Percentiles rank a stretch among this genome's conserved stretches.
These are phyloP conservation scores for Marasmius oreades DNA, from an alignment of 1,284 basidiomycete genomes.

Conservation along the genomic window DNA sequence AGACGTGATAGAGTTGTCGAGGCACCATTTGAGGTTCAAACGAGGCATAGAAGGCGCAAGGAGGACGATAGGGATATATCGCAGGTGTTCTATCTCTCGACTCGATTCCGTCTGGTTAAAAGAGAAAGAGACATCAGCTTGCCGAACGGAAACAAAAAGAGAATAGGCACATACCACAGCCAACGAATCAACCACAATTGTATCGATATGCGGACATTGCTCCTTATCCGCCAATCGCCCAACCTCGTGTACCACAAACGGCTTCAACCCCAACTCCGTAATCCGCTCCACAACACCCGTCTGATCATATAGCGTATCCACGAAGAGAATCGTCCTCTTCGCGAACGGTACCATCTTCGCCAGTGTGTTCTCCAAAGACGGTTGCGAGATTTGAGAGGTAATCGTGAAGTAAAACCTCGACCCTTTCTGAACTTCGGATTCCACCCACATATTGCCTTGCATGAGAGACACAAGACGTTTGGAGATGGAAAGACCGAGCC, in stretches of 20 bases:
- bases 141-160: slow-evolving; percentile 2
- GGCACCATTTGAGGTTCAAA: slow-evolving; percentile 83
- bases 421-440: slow-evolving; percentile 88
- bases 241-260: slow-evolving; percentile 77
- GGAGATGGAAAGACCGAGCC: slow-evolving; percentile 93
- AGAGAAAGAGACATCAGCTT: background rate
- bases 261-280: slow-evolving; percentile 77
- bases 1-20: slow-evolving; percentile 88
- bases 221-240: slow-evolving; percentile 79
- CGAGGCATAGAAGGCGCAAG: slow-evolving; percentile 77
- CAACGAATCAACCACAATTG: slow-evolving; percentile 92
- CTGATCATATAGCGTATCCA: slow-evolving; percentile 81
- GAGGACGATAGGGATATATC: slow-evolving; percentile 97
- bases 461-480: slow-evolving; percentile 96
- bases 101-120: slow-evolving; percentile 76
- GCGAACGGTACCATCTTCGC: slow-evolving; percentile 77
- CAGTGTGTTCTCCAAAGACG: slow-evolving; percentile 69
- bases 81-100: slow-evolving; percentile 89
- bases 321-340: slow-evolving; percentile 82
- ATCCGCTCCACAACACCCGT: slow-evolving; percentile 81
- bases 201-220: slow-evolving; percentile 88
- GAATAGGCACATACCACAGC: slow-evolving; percentile 58
- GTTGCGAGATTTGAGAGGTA: slow-evolving; percentile 77
- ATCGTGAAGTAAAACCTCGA: slow-evolving; percentile 98
- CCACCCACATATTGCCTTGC: slow-evolving; percentile 99